These are phyloP conservation scores for Tricholoma flavovirens DNA, from an alignment of 768 basidiomycete genomes.

Conservation along the genomic window DNA sequence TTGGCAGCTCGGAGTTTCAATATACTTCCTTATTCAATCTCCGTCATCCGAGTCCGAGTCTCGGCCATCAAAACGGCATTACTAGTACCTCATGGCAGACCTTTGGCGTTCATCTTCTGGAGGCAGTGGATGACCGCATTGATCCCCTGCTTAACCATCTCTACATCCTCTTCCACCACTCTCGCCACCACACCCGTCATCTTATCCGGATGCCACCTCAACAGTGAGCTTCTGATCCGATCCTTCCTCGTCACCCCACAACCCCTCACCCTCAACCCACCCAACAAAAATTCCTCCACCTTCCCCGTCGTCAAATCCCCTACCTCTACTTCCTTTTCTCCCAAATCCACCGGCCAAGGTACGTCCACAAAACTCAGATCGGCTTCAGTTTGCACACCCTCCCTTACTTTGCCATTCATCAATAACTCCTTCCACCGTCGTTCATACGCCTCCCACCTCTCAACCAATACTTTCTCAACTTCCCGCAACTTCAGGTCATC, in stretches of 20 bases:
- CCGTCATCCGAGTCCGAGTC: not conserved
- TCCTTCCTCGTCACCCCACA: constrained; percentile 42
- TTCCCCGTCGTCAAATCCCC: constrained; percentile 30
- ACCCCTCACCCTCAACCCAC: constrained; percentile 35
- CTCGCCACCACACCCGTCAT: constrained; percentile 37
- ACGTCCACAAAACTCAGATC: constrained; percentile 44
- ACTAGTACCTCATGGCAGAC: no score
- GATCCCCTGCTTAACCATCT: constrained; percentile 41
- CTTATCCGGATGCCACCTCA: constrained; percentile 71
- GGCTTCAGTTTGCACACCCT: constrained; percentile 1
- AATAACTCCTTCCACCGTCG: constrained; percentile 40
- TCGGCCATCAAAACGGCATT: no score
- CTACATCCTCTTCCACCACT: constrained; percentile 38
- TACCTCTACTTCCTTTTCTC: constrained; percentile 14
- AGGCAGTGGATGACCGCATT: constrained; percentile 34
- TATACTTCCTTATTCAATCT: not conserved
- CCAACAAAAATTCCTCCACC: constrained; percentile 48
- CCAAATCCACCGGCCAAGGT: constrained; percentile 52
- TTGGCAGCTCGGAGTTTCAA: not conserved
- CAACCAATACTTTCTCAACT: constrained; percentile 30
- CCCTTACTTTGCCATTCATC: constrained; percentile 10
- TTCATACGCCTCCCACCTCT: constrained; percentile 52
- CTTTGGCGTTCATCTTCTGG: constrained; percentile 23
- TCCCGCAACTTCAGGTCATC: constrained; percentile 42
- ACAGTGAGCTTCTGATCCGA: constrained; percentile 50